Percentiles rank a stretch among this genome's conserved stretches.
These are phyloP conservation scores for Vaccinium darrowii DNA, from an alignment of 148 eudicot species.

Conservation along the genomic window DNA sequence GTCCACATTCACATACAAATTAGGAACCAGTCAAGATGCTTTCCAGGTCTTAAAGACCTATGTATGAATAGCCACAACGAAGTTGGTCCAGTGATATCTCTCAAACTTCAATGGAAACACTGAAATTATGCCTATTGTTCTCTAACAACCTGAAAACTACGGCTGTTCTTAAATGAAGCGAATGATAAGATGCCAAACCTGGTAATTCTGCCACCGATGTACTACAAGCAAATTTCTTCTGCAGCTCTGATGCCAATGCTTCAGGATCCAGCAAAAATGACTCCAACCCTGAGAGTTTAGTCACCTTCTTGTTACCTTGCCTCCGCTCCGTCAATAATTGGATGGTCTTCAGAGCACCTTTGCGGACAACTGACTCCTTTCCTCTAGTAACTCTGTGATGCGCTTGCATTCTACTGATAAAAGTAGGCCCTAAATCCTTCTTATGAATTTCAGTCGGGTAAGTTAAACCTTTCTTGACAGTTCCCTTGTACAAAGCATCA, in stretches of 20 bases:
- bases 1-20: background rate
- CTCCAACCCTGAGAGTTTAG: constrained; percentile 89
- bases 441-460: constrained; percentile 97
- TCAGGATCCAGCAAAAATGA: constrained; percentile 83
- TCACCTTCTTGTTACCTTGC: constrained; percentile 94
- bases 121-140: background rate
- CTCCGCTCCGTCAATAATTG: constrained; percentile 90
- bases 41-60: background rate
- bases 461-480: constrained; percentile 73
- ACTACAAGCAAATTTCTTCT: constrained; percentile 98
- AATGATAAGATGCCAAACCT: constrained; percentile 30
- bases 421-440: constrained; percentile 70
- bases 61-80: background rate
- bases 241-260: constrained; percentile 82
- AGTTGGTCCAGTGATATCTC: background rate
- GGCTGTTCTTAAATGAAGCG: constrained; percentile 1
- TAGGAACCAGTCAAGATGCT: background rate
- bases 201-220: constrained; percentile 82
- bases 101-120: background rate
- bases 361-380: constrained; percentile 63
- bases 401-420: constrained; percentile 87
- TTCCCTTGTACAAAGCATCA: constrained; percentile 93
- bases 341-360: constrained; percentile 72
- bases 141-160: constrained; percentile 6
- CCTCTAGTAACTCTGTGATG: constrained; percentile 88